Evolutionary conservation across 2,329 filamentous ascomycete species (phyloP).

Genomic region (Stemphylium lycopersici): DNA sequence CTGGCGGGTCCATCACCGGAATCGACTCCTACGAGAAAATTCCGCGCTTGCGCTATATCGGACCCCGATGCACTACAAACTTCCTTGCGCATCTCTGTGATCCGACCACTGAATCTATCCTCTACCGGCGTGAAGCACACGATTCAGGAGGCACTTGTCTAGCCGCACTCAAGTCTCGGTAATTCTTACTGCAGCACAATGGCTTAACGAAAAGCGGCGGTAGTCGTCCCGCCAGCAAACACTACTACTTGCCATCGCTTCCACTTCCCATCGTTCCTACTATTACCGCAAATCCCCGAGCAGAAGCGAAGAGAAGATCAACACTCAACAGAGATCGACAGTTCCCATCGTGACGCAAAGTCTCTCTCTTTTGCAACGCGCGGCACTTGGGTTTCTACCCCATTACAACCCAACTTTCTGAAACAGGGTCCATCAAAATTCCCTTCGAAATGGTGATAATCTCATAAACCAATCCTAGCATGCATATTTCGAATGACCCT

Average conservation of each 20-base stretch:
- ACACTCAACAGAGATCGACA: not conserved
- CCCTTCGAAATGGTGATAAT: not conserved
- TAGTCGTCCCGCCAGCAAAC: not conserved
- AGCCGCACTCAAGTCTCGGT: not conserved
- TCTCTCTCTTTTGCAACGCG: not conserved
- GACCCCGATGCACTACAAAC: not conserved
- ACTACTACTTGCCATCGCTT: not conserved
- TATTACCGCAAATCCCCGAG: not conserved
- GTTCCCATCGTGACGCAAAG: not conserved
- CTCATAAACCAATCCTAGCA: not conserved
- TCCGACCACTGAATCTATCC: not conserved
- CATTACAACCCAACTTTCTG: not conserved
- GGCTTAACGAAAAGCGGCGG: not conserved
- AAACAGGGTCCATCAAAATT: not conserved
- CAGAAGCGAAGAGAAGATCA: not conserved
- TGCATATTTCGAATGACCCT: not conserved
- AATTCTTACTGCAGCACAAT: not conserved
- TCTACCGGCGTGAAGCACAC: not conserved
- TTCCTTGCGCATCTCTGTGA: not conserved
- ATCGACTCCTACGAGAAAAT: not conserved
- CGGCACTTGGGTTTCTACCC: not conserved
- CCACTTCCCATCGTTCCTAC: not conserved
- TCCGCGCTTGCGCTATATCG: not conserved
- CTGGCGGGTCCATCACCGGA: not conserved
- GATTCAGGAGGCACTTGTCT: not conserved